Base-by-base conservation (phyloP, 202 grass and related monocot species). In the Digitaria exilis region DNA sequence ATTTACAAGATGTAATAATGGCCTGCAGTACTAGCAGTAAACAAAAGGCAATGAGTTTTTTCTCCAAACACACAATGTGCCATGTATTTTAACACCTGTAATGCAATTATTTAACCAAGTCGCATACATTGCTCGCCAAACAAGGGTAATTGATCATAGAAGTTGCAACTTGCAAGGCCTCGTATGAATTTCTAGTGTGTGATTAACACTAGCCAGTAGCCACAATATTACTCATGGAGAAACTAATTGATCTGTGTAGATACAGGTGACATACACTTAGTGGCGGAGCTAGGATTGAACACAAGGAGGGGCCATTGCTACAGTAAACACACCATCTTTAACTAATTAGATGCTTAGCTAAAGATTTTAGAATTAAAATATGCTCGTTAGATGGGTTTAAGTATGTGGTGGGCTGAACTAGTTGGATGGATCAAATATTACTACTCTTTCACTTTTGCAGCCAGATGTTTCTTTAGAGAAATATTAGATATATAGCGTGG, bases 121-220 rank as follows among this genome's bases (percentile, higher is more conserved):
- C 13, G 29, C 41, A 42, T 55, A 80, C 21, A 59, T 22, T 61
- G 19, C 51, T 79, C 73, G 67, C 60, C 72, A 60, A 21, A 30
- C 46, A 78, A 56, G 5, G 24, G 13, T 45, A 32, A 24, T 64
- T 79, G 45, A 85, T 45, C 25, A 43, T 60, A 30, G 19, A 61
- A 76, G 24, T 34, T 62, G 13, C 44, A 61, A 76, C 15, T 34
- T 62, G 12, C 44, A 82, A 77, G 74, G n/a, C 71, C 30, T 37
- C 43, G 34, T 62, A 18, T 54, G 21, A 51, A 30, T 19, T 67
- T 44, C 30, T 51, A 43, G 48, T 77, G 7, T 42, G 54, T 9
- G 6, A 18, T 25, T 49, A 75, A 86, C 25, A 24, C 10, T 39
- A 79, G 25, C 26, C 25, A 24, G 5, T 39, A 79, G 25, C 26